Evolutionary conservation across 352 stramenopile genomes (phyloP), one percentile per base, ranked within the genome.

Genomic region (Globisporangium abappressorium): DNA sequence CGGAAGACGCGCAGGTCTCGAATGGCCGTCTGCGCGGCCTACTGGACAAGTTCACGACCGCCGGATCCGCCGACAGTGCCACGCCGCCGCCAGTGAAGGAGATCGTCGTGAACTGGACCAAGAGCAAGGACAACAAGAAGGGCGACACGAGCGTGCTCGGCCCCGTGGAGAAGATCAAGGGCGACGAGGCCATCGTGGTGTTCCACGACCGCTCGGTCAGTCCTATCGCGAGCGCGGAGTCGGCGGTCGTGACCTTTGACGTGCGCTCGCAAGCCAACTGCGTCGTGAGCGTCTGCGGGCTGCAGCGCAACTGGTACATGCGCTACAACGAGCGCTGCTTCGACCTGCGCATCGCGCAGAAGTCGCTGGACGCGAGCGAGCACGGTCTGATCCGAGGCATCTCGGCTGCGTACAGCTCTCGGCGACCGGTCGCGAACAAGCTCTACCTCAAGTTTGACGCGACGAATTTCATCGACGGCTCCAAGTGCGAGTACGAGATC

Each of bases 361-460:
- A 90, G 72, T 90, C 80, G 1, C 47, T 69, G 6, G 70, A 92
- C 63, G 24, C 77, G 33, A 57, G 64, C 9, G 72, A 89, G 63
- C 88, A 90, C 68, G 82, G 83, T 3, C 69, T 91, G 55, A 91
- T 93, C 62, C 73, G 74, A 26, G 85, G 81, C 56, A 80, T 93
- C 58, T 91, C 81, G 71, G 85, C 85, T 1, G 85, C 82, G 22
- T 93, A 88, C 69, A 81, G 74, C 24, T 67, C 74, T 28, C 36
- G 70, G 18, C 77, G 75, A 15, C 85, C 81, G 1, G 78, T 89
- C 26, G 85, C 85, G 36, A 76, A 70, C 22, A 89, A 85, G 59
- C 72, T 93, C 55, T 93, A 91, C 68, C 76, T 93, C 58, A 93
- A 93, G 66, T 93, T 93, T 60, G 85, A 93, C 72, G 71, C 79